These are phyloP conservation scores for Knoxia roxburghii DNA, from an alignment of 257 asterid species.

Conservation along the genomic window DNA sequence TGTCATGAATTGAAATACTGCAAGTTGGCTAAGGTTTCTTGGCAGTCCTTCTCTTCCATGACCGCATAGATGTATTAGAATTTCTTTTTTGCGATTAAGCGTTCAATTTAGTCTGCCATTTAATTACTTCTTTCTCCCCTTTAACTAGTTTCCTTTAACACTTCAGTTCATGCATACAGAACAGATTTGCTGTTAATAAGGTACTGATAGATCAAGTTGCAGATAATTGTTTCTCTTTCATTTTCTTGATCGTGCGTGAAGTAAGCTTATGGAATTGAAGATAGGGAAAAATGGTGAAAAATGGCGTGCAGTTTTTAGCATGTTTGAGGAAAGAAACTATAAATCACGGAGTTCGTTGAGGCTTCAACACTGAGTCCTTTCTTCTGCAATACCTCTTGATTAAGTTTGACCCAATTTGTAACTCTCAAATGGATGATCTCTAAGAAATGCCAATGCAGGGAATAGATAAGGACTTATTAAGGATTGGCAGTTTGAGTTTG, in stretches of 20 bases:
- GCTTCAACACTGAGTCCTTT: not conserved
- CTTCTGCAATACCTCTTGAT: not conserved
- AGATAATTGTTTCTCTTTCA: not conserved
- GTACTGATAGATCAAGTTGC: not conserved
- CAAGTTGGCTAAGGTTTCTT: not conserved
- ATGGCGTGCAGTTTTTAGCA: not conserved
- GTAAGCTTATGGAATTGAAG: too few relatives aligned
- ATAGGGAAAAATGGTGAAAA: too few relatives aligned
- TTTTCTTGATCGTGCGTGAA: too few relatives aligned
- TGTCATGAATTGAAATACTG: not conserved
- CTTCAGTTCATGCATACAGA: too few relatives aligned
- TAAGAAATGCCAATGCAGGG: not conserved
- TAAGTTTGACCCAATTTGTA: not conserved
- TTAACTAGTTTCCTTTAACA: not conserved
- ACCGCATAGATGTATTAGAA: too few relatives aligned
- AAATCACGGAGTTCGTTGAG: not conserved
- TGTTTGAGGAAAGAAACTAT: not conserved
- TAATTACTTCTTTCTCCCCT: not conserved
- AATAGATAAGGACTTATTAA: not conserved
- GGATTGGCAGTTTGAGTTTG: not conserved
- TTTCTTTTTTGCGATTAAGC: not conserved
- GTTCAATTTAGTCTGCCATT: too few relatives aligned
- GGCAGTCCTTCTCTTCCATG: not conserved
- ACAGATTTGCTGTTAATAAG: too few relatives aligned
- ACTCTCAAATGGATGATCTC: not conserved